These are phyloP conservation scores for Kazachstania kunashirensis DNA, from an alignment of 805 yeast genomes.

Conservation along the genomic window DNA sequence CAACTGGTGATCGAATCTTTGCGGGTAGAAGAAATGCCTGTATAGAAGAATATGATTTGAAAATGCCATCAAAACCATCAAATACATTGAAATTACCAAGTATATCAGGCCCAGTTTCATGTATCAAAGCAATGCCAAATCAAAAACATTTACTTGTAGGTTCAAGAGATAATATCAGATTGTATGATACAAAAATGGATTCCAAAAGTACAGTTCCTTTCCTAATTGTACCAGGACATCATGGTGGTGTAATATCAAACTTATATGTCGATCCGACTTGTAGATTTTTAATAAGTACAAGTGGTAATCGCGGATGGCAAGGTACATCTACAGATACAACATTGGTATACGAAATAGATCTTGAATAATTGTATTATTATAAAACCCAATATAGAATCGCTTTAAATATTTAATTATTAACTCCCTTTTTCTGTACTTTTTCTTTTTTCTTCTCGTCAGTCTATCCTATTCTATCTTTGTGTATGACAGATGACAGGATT, in stretches of 20 bases:
- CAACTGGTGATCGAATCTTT: conserved; percentile 65
- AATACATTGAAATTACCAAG: conserved; percentile 65
- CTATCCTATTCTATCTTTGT: too few species aligned
- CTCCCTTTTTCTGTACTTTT: background rate
- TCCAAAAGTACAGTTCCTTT: conserved; percentile 47
- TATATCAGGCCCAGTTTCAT: conserved; percentile 84
- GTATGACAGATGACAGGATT: background rate
- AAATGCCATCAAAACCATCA: conserved; percentile 47
- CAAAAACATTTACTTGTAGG: conserved; percentile 75
- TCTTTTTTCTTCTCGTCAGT: background rate
- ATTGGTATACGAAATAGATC: conserved; percentile 67
- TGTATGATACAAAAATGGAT: conserved; percentile 55
- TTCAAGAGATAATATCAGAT: conserved; percentile 78
- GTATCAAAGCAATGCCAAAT: conserved; percentile 72
- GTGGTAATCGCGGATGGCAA: conserved; percentile 96
- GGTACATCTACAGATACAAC: conserved; percentile 73
- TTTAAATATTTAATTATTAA: background rate
- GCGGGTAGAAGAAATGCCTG: conserved; percentile 86
- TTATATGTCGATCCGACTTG: conserved; percentile 80
- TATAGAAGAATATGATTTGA: conserved; percentile 65
- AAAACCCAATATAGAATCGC: background rate
- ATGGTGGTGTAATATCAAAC: conserved; percentile 78
- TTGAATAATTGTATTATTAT: conserved; percentile 17
- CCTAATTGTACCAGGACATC: conserved; percentile 90
- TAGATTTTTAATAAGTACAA: conserved; percentile 77